Evolutionary conservation across 1,284 basidiomycete genomes (phyloP), one percentile per base, ranked within the genome.

Genomic region (Heterobasidion irregulare): DNA sequence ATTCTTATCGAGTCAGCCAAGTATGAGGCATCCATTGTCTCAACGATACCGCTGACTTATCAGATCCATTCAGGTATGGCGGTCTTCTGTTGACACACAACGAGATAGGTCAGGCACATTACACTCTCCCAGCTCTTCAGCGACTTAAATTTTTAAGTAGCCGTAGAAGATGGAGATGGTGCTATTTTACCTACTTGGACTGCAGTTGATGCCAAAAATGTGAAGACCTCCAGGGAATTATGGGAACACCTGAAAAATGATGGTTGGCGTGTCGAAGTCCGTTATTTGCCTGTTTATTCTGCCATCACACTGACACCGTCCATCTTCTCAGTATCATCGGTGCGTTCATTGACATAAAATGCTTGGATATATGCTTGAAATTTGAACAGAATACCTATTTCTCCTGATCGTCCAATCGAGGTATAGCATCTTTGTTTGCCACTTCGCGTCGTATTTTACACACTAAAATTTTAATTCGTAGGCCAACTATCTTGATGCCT

Each of bases 181-280:
- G 86, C 89, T 4, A 89, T 98, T 60, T 71, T 94, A 2, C 93
- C 95, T 0, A 96, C 94, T 1, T 99, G 97, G 97, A 94, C 96
- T 1, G 83, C 91, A 16, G 92, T 98, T 10, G 95, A 98, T 66
- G 75, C 74, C 32, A 77, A 74, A 16, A 94, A 89, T 61, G 93
- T 99, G 16, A 83, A 85, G 64, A 99, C 97, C 0, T 87, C 90
- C 7, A 79, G 84, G 52, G 94, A 99, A 68, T 77, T 99, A 2
- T 98, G 89, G 83, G 82, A 86, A 54, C 73, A 77, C 52, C 84
- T 97, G 77, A 86, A 83, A 60, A 70, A 72, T 15, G 81, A 92
- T 48, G 95, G 94, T 12, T 99, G 94, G 92, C 87, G 84, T 61
- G 86, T 97, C 19, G 91, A 94, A 65, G 91, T 90, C 65, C 15